A percentile compares a stretch with the other conserved stretches of the same genome.
Evolutionary conservation across 2,329 filamentous ascomycete species (phyloP).

Genomic region (Talaromyces sp.): DNA sequence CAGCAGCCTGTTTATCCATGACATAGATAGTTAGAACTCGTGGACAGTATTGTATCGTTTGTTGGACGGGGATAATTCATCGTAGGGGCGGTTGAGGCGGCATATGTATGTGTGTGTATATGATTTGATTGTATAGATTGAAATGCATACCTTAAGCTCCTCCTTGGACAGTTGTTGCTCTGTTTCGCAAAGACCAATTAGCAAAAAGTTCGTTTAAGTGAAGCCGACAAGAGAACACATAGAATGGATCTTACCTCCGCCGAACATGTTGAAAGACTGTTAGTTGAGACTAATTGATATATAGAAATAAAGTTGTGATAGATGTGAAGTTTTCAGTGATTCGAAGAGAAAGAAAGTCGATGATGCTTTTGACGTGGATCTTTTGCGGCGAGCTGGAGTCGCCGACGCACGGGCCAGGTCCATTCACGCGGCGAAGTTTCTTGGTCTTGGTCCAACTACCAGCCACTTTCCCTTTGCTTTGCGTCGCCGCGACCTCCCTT

Average conservation of each 20-base stretch:
- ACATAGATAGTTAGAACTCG: background rate
- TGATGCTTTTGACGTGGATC: background rate
- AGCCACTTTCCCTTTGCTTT: background rate
- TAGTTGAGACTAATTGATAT: background rate
- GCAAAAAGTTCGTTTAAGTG: background rate
- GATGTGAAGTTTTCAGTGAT: background rate
- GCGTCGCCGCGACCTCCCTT: background rate
- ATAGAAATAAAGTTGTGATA: background rate
- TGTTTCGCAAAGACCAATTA: conserved; percentile 11
- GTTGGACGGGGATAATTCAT: background rate
- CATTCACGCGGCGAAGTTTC: conserved; percentile 11
- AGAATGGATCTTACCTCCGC: conserved; percentile 6
- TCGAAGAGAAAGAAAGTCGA: background rate
- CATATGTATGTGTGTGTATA: background rate
- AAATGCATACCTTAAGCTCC: conserved; percentile 37
- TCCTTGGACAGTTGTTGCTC: conserved; percentile 42
- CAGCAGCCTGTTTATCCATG: conserved; percentile 35
- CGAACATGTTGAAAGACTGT: conserved; percentile 5
- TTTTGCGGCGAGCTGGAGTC: conserved; percentile 3
- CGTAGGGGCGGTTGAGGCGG: background rate
- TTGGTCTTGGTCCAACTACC: conserved; percentile 9
- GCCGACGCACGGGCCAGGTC: conserved; percentile 12
- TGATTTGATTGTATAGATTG: background rate
- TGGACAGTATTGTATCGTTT: background rate
- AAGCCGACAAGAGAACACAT: background rate